Conservation (phyloP, 108 stramenopile genomes). For the Skeletonema menzelii region DNA sequence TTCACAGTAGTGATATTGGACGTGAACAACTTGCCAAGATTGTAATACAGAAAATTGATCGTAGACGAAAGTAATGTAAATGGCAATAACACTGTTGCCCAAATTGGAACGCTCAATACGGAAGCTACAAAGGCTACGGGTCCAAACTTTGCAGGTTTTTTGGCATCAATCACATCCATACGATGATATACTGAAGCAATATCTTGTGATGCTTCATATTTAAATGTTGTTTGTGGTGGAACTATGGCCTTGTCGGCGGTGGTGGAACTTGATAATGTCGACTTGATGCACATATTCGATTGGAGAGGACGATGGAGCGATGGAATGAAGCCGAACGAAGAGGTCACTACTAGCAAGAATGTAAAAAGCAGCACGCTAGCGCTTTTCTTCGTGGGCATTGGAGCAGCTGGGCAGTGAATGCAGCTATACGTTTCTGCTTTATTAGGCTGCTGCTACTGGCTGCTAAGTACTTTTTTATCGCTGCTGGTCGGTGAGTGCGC, state of each 20-base stretch:
- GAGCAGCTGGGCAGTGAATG: too few species aligned
- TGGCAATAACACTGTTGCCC: conserved; percentile 13
- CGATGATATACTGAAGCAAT: conserved; percentile 24
- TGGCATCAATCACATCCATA: conserved; percentile 25
- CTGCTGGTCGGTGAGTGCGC: too few species aligned
- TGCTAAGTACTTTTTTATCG: too few species aligned
- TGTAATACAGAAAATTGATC: conserved; percentile 4
- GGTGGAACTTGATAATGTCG: not conserved
- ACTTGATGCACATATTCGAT: not conserved
- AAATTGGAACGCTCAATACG: conserved; percentile 17
- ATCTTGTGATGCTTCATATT: conserved; percentile 7
- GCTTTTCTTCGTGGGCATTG: not conserved
- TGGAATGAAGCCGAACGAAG: not conserved
- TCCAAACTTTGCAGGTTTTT: conserved; percentile 7
- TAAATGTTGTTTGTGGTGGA: not conserved
- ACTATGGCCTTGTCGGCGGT: not conserved
- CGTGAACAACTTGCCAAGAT: conserved; percentile 2
- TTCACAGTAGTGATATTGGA: not conserved
- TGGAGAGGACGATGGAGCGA: not conserved
- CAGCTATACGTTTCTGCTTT: too few species aligned
- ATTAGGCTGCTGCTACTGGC: too few species aligned
- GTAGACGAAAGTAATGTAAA: conserved; percentile 19
- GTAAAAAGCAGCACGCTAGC: not conserved
- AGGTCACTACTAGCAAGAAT: not conserved
- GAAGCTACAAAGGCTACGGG: conserved; percentile 15